Evolutionary conservation across 192 early-diverging fungal species (phyloP).

Genomic region (Diversispora epigaea): DNA sequence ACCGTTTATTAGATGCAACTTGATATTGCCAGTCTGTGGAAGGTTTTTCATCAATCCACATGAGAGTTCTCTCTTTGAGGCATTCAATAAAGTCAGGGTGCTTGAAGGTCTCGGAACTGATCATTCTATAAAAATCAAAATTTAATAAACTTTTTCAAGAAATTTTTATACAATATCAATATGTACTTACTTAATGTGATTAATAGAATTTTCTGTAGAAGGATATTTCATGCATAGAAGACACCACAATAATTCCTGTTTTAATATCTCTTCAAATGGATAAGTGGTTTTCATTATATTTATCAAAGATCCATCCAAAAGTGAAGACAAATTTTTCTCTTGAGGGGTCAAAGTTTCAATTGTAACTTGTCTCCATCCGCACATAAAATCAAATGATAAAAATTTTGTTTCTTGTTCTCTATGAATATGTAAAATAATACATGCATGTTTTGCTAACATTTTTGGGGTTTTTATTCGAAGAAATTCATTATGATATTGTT

Average conservation of each 20-base stretch:
- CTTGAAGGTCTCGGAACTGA: neutral
- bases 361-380: slow-evolving; percentile 25
- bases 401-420: neutral
- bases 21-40: slow-evolving; percentile 19
- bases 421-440: slow-evolving; percentile 27
- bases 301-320: slow-evolving; percentile 3
- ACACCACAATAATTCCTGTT: slow-evolving; percentile 27
- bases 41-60: slow-evolving; percentile 11
- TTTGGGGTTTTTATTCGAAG: neutral
- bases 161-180: neutral
- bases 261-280: slow-evolving; percentile 22
- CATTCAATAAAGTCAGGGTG: slow-evolving; percentile 3
- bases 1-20: slow-evolving; percentile 20
- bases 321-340: neutral
- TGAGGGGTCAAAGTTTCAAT: slow-evolving; percentile 23
- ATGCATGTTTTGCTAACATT: slow-evolving; percentile 9
- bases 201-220: neutral
- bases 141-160: neutral
- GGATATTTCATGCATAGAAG: slow-evolving; percentile 31
- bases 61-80: slow-evolving; percentile 4
- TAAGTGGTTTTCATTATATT: slow-evolving; percentile 1
- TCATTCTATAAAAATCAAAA: neutral
- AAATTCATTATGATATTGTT: slow-evolving; percentile 13
- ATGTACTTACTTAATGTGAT: slow-evolving; percentile 13
- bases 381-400: slow-evolving; percentile 21